Evolutionary conservation across 176 grass and related monocot genomes (phyloP), one percentile per base, ranked within the genome.

Genomic region (Saccharum spontaneum): DNA sequence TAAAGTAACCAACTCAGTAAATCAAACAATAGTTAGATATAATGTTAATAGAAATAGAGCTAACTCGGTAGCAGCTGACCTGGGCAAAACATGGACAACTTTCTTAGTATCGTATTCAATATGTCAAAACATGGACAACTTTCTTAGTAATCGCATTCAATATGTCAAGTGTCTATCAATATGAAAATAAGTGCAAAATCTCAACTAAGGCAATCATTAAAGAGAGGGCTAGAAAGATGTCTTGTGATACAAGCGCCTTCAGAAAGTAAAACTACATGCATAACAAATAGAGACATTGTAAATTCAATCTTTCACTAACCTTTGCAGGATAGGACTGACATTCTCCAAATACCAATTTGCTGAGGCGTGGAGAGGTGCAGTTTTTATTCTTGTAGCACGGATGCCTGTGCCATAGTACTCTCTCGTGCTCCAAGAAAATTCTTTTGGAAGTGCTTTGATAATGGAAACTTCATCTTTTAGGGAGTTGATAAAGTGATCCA

Each of bases 371-470:
- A 87, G 40, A 22, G 93, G 89, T 90, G 96, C 96, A 28, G 91
- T 94, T 86, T 98, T 98, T 68, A 98, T 83, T 87, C 96, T 90
- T 75, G 96, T 98, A 82, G 79, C 89, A 78, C 91, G 89, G 71
- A 98, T 89, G 48, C 86, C 93, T 39, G 91, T 68, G 60, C 89
- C 91, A 84, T 98, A 98, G 71, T 95, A 95, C 73, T 95, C 96
- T 87, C 96, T 94, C 20, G 91, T 98, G 78, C 96, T 98, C 93
- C 96, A 98, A 20, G 86, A 94, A 87, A 82, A 98, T 81, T 92
- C 86, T 82, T 98, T 92, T 59, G 93, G 89, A 59, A 84, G 78
- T 23, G 39, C 71, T 92, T 90, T 90, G 50, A 88, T 80, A 79
- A 98, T 89, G 74, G 85, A 71, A 83, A 98, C 78, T 18, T 98